These are phyloP conservation scores for Mrakia blollopis DNA, from an alignment of 768 basidiomycete species.

Conservation along the genomic window DNA sequence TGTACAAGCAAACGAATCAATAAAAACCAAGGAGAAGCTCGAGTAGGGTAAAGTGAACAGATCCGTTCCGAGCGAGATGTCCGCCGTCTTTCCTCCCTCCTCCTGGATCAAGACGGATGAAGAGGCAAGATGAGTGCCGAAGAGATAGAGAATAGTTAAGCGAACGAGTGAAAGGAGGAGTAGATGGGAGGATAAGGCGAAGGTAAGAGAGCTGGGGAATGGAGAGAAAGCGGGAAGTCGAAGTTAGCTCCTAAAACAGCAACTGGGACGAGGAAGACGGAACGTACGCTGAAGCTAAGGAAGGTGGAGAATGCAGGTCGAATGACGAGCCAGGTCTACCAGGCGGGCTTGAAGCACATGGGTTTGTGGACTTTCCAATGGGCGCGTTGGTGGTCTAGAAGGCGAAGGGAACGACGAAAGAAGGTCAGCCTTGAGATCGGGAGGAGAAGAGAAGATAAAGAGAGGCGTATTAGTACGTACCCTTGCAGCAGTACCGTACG, in stretches of 20 bases:
- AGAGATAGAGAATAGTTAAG: no score
- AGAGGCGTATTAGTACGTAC: neutral
- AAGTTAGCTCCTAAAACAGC: neutral
- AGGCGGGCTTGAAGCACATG: slow-evolving; percentile 8
- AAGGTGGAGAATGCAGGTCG: slow-evolving; percentile 1
- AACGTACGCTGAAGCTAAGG: neutral
- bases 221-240: no score
- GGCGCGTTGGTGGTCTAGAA: slow-evolving; percentile 3
- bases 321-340: neutral
- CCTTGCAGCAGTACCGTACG: slow-evolving; percentile 14
- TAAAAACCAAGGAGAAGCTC: no score
- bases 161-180: no score
- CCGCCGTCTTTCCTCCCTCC: no score
- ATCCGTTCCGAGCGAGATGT: no score
- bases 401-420: neutral
- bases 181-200: no score
- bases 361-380: slow-evolving; percentile 1
- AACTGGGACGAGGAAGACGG: neutral
- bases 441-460: neutral
- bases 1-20: no score
- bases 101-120: no score
- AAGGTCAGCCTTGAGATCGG: neutral
- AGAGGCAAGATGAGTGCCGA: no score
- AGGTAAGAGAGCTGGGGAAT: no score
- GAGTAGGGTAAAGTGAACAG: neutral